A percentile compares a stretch with the other conserved stretches of the same genome.
Conservation (phyloP, 116 monocot species). For the Cymodocea nodosa region DNA sequence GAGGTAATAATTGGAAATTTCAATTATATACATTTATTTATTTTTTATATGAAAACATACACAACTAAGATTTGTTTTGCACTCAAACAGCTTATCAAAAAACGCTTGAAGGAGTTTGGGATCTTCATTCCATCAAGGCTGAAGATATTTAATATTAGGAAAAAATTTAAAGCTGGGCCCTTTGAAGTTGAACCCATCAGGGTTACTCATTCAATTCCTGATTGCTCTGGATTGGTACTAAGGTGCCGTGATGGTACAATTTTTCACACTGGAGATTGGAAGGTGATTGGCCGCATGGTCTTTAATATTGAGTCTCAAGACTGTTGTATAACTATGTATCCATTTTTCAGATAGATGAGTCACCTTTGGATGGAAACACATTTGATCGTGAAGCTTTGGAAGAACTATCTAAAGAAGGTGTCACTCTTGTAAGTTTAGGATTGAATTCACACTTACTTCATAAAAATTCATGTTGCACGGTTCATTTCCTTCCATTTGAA, state of each 20-base stretch:
- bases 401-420: constrained; percentile 95
- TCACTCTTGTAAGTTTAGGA: constrained; percentile 75
- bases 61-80: background rate
- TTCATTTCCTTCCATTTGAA: background rate
- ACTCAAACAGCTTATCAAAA: constrained; percentile 75
- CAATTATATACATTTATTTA: background rate
- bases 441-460: background rate
- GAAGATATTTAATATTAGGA: constrained; percentile 58
- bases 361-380: constrained; percentile 91
- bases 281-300: constrained; percentile 28
- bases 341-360: constrained; percentile 76
- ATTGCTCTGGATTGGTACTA: constrained; percentile 97
- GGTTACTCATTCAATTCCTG: constrained; percentile 99
- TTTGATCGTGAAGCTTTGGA: constrained; percentile 97
- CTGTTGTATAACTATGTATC: constrained; percentile 8
- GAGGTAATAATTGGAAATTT: constrained; percentile 44
- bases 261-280: constrained; percentile 99
- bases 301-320: background rate
- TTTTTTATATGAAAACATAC: background rate
- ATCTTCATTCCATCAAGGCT: constrained; percentile 87
- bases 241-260: constrained; percentile 92
- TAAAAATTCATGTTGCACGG: background rate
- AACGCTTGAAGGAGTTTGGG: constrained; percentile 93
- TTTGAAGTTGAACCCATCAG: constrained; percentile 99
- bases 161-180: constrained; percentile 85